These are phyloP conservation scores for Hortiboletus flavorubellus DNA, from an alignment of 768 basidiomycete genomes.

Conservation along the genomic window DNA sequence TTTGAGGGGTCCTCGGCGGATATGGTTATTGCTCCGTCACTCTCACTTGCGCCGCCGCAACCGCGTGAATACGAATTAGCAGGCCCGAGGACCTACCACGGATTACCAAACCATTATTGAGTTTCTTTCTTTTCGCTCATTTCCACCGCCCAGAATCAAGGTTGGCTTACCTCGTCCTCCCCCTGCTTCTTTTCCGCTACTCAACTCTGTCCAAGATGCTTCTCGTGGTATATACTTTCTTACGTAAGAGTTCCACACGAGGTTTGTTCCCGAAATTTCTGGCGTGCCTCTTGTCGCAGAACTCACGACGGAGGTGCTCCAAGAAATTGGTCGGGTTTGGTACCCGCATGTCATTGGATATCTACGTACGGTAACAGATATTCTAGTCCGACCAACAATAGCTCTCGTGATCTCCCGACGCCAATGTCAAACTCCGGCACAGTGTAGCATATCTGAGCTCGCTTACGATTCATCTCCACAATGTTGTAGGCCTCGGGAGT, in stretches of 20 bases:
- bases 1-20: constrained; percentile 28
- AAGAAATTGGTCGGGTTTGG: constrained; percentile 10
- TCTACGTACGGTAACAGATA: not conserved
- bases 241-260: constrained; percentile 14
- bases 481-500: not conserved
- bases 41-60: constrained; percentile 22
- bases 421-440: constrained; percentile 9
- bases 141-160: not conserved
- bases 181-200: constrained; percentile 5
- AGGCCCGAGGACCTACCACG: constrained; percentile 22
- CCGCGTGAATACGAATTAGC: constrained; percentile 25
- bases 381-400: not conserved
- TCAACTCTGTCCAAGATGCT: not conserved
- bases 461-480: constrained; percentile 3
- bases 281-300: not conserved
- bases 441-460: constrained; percentile 6
- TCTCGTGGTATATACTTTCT: constrained; percentile 2
- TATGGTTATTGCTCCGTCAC: constrained; percentile 32
- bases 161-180: not conserved
- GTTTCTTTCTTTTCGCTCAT: not conserved
- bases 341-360: constrained; percentile 12
- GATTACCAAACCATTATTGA: not conserved
- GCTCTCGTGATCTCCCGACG: not conserved
- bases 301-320: constrained; percentile 7
- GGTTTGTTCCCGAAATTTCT: constrained; percentile 10